A percentile compares a stretch with the other conserved stretches of the same genome.
Evolutionary conservation across 2,329 filamentous ascomycete genomes (phyloP).

Genomic region (Cladosporium sp.): DNA sequence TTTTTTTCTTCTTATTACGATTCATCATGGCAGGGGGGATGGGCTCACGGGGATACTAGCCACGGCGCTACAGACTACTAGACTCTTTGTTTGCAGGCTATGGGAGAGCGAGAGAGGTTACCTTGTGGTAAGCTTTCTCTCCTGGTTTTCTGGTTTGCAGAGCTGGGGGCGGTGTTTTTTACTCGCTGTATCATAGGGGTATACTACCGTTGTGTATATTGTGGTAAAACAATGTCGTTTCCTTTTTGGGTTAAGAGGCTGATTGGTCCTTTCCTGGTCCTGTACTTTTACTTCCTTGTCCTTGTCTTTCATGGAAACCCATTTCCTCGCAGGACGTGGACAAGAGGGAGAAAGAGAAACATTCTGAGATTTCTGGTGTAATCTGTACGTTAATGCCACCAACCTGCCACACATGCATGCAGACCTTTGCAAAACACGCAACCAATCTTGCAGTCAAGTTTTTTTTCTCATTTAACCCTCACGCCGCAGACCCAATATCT

Average conservation of each 20-base stretch:
- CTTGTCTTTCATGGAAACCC: background rate
- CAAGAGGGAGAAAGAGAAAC: background rate
- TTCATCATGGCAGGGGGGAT: background rate
- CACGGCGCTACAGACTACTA: background rate
- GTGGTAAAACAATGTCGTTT: background rate
- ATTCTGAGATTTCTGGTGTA: background rate
- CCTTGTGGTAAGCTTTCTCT: background rate
- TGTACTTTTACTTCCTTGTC: background rate
- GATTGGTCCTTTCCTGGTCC: background rate
- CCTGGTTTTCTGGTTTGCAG: background rate
- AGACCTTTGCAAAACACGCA: background rate
- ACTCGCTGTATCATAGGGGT: slow-evolving; percentile 4
- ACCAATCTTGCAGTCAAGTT: background rate
- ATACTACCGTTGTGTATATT: slow-evolving; percentile 1
- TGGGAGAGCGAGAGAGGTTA: background rate
- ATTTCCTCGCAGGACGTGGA: background rate
- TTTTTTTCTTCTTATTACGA: background rate
- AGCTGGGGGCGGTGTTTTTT: background rate
- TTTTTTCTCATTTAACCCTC: background rate
- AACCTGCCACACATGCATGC: background rate
- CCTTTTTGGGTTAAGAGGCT: background rate
- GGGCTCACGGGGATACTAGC: background rate
- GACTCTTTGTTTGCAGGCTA: background rate
- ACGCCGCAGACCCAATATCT: slow-evolving; percentile 62
- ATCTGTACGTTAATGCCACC: background rate